These are phyloP conservation scores for Phaseolus coccineus DNA, from an alignment of 331 rosid species.

Conservation along the genomic window DNA sequence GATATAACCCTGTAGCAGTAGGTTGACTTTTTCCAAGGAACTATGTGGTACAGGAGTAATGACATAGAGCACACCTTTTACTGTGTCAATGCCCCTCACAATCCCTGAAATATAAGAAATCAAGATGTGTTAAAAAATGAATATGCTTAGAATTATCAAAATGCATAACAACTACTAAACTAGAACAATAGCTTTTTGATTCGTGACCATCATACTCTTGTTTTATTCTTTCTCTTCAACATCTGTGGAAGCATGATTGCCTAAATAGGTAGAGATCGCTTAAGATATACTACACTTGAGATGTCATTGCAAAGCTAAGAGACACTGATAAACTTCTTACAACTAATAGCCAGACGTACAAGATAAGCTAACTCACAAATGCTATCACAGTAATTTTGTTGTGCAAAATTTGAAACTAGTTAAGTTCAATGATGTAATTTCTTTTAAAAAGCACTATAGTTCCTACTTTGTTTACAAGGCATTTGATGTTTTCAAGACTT, in stretches of 20 bases:
- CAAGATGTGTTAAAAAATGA: constrained; percentile 30
- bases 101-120: constrained; percentile 68
- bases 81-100: constrained; percentile 85
- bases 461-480: constrained; percentile 5
- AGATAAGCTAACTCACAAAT: constrained; percentile 8
- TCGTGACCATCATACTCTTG: constrained; percentile 9
- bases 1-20: constrained; percentile 79
- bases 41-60: constrained; percentile 82
- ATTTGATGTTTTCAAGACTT: not conserved
- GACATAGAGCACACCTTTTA: constrained; percentile 75
- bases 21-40: constrained; percentile 79
- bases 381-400: constrained; percentile 1
- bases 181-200: constrained; percentile 16
- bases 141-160: constrained; percentile 24
- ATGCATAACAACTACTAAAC: constrained; percentile 30
- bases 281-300: constrained; percentile 7
- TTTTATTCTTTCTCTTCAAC: constrained; percentile 11
- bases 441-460: constrained; percentile 20
- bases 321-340: not conserved
- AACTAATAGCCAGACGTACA: constrained; percentile 26
- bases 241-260: not conserved
- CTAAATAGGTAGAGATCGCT: not conserved
- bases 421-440: constrained; percentile 8
- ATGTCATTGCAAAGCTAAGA: constrained; percentile 1
- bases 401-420: not conserved